Evolutionary conservation across 2,329 filamentous ascomycete genomes (phyloP).

Genomic region (Alternaria tenuissima): DNA sequence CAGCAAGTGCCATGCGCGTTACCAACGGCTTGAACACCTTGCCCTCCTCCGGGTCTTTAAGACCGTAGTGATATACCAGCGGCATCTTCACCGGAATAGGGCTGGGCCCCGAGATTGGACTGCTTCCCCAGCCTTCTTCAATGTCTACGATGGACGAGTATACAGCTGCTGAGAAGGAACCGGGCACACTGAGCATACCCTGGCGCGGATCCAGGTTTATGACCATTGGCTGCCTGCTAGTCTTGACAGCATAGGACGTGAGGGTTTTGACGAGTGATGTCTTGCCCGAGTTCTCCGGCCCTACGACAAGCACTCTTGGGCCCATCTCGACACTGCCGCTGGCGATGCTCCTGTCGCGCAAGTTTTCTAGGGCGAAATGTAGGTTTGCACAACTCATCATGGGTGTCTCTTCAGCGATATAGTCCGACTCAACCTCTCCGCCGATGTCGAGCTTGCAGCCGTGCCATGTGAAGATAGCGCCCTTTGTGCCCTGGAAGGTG

Average conservation of each 20-base stretch:
- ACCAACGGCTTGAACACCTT: conserved; percentile 77
- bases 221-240: conserved; percentile 77
- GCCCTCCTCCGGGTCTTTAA: conserved; percentile 72
- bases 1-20: conserved; percentile 79
- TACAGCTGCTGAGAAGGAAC: conserved; percentile 84
- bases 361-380: conserved; percentile 82
- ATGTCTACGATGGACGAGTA: conserved; percentile 89
- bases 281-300: conserved; percentile 81
- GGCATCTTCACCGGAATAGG: conserved; percentile 90
- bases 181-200: conserved; percentile 64
- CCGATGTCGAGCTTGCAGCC: conserved; percentile 86
- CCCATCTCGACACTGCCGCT: conserved; percentile 59
- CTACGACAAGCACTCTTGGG: conserved; percentile 85
- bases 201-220: conserved; percentile 87
- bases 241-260: conserved; percentile 79
- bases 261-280: conserved; percentile 80
- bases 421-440: conserved; percentile 73
- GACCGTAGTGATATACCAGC: conserved; percentile 87
- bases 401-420: conserved; percentile 79
- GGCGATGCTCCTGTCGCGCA: conserved; percentile 68
- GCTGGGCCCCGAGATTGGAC: conserved; percentile 89
- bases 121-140: conserved; percentile 87
- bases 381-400: conserved; percentile 83
- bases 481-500: conserved; percentile 81
- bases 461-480: conserved; percentile 90